Evolutionary conservation across 1,284 basidiomycete species (phyloP), one percentile per base, ranked within the genome.

Genomic region (Apiotrichum montevideense): DNA sequence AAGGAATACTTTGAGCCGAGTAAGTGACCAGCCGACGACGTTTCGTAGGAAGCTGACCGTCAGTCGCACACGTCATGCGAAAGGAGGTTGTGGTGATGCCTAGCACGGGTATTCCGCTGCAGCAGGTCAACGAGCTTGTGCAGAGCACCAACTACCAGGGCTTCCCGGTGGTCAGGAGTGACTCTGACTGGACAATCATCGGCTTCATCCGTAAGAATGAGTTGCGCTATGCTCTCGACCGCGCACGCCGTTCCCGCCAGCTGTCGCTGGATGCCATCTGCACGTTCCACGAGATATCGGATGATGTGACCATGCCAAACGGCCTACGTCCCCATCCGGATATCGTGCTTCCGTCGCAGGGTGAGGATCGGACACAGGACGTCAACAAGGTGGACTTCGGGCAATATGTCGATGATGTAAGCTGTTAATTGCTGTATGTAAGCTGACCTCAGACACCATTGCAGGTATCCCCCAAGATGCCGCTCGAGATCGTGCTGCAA

Each of bases 401-500:
- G 79, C 87, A 89, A 10, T 96, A 89, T 85, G 90, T 95, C 1
- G 94, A 96, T 72, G 87, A 90, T 81, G 91, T 90, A 71, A 63
- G 44, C 15, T 32, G 3, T 1, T 2, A 7, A 1, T 3, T 37
- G 14, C 6, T 34, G 6, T 0, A 41, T 14, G 39, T 35, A 39
- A 39, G 13, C 37, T 39, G 7, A 21, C 21, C 10, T 2, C 34
- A 96, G 88, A 95, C 90, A 0, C 92, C 94, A 1, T 81, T 98
- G 59, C 90, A 87, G 0, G 94, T 97, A 2, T 88, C 90, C n/a
- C 88, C 92, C 1, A 88, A 88, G 64, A 83, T 97, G 60, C 91
- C 93, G 1, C 79, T 98, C 43, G 95, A 98, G 75, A 94, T 97
- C 55, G 92, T 95, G 10, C 91, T 97, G 86, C 90, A 96, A 71